Percentiles rank a stretch among this genome's conserved stretches.
These are phyloP conservation scores for Psilocybe tampanensis DNA, from an alignment of 768 basidiomycete genomes.

Conservation along the genomic window DNA sequence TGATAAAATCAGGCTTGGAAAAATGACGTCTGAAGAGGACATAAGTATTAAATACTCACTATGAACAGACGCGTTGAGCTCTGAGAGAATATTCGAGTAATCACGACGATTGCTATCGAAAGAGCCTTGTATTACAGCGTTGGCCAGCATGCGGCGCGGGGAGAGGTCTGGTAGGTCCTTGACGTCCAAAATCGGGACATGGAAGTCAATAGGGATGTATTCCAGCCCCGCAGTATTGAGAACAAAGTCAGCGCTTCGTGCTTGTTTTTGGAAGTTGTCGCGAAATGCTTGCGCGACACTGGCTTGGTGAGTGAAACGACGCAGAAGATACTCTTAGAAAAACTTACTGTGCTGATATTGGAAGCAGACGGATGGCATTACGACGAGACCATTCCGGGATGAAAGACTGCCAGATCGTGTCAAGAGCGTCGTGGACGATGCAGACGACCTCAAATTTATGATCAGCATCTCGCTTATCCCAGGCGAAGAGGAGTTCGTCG, in stretches of 20 bases:
- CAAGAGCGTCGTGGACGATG: constrained; percentile 6
- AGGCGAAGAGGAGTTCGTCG: neutral
- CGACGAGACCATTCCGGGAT: constrained; percentile 9
- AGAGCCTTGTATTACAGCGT: constrained; percentile 11
- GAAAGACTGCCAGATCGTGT: neutral
- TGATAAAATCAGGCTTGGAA: neutral
- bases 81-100: constrained; percentile 3
- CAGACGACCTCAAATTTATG: constrained; percentile 9
- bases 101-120: constrained; percentile 5
- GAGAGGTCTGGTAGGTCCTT: constrained; percentile 1
- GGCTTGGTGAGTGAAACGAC: neutral
- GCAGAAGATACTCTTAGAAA: neutral
- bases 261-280: neutral
- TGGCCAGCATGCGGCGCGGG: constrained; percentile 2
- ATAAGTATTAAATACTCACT: neutral
- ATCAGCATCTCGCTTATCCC: constrained; percentile 1
- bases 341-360: constrained; percentile 6
- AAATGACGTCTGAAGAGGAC: neutral
- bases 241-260: constrained; percentile 2
- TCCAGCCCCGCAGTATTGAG: constrained; percentile 4
- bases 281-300: constrained; percentile 3
- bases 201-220: constrained; percentile 9
- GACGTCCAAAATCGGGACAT: constrained; percentile 9
- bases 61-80: constrained; percentile 1
- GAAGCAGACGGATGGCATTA: constrained; percentile 6